Conservation (phyloP, 345 rosid genomes). For the Psidium friedrichsthalianum region DNA sequence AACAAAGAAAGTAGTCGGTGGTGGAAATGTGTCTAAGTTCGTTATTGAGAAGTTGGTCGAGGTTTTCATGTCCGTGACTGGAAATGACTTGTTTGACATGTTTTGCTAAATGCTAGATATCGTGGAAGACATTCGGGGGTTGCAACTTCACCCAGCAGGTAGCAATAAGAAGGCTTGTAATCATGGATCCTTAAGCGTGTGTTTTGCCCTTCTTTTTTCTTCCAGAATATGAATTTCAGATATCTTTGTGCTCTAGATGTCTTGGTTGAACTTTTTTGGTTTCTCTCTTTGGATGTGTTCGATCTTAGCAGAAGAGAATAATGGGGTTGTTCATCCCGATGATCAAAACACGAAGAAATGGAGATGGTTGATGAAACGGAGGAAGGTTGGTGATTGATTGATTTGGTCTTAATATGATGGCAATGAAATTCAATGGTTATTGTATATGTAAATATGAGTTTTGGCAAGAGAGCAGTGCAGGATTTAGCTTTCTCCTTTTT, state of each 20-base stretch:
- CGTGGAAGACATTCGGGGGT: conserved; percentile 2
- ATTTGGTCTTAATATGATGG: background rate
- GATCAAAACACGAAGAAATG: conserved; percentile 3
- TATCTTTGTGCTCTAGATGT: background rate
- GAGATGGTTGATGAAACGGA: conserved; percentile 1
- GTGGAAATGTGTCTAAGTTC: background rate
- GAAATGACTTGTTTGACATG: background rate
- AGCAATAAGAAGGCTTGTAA: background rate
- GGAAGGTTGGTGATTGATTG: conserved; percentile 8
- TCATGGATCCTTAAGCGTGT: background rate
- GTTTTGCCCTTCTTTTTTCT: background rate
- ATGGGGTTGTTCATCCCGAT: conserved; percentile 8
- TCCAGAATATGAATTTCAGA: background rate
- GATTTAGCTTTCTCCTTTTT: background rate
- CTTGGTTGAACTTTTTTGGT: background rate
- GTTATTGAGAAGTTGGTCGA: background rate
- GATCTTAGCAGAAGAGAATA: background rate
- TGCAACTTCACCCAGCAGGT: conserved; percentile 9
- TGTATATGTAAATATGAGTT: background rate
- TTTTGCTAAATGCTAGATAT: conserved; percentile 1
- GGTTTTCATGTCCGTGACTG: background rate
- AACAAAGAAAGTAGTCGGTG: background rate
- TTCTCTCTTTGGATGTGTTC: background rate
- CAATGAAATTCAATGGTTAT: background rate
- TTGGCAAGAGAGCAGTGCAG: background rate